Evolutionary conservation across 805 yeast species (phyloP), one percentile per base, ranked within the genome.

Genomic region (Diddensiella santjacobensis): DNA sequence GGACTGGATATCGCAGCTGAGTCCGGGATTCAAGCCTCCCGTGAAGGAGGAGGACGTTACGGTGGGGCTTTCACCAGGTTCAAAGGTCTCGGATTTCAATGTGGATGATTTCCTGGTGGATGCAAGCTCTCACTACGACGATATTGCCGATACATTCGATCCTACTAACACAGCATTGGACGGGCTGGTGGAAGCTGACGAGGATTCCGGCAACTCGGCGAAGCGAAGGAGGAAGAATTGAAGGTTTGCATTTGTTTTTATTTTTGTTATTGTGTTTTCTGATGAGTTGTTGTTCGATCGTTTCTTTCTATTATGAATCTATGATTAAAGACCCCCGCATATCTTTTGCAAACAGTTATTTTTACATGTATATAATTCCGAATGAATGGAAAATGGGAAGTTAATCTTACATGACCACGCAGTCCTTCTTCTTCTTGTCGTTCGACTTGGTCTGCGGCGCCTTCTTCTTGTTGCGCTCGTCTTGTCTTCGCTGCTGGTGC

Each of bases 21-120:
- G 35, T 6, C 57, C 57, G 8, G 45, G 45, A 13, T 50, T 46
- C 26, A 26, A 26, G 20, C 37, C 50, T 11, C 15, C 10, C 10
- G 10, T 6, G 13, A 6, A n/a, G n/a, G 18, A 18, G 11, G 18
- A 18, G 19, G n/a, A n/a, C n/a, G 31, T 26, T 13, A 8, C 38
- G 18, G 15, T 15, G 18, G 46, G 17, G 10, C 29, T 3, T 11
- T n/a, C 40, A 11, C 15, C 47, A 10, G 26, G 22, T 20, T 24
- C 30, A n/a, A 31, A 38, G 11, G 42, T 20, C 8, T 26, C 35
- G 20, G 42, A 36, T 2, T 58, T 59, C 39, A 58, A 61, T 42
- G 56, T 61, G 18, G 62, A 55, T 38, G 64, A 61, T 26, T 61
- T 60, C 49, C 43, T 61, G 30, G 55, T 53, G 20, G 58, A 53